Percentiles rank a stretch among this genome's conserved stretches.
Evolutionary conservation across 129 eudicot species (phyloP).

Genomic region (Dittrichia graveolens): DNA sequence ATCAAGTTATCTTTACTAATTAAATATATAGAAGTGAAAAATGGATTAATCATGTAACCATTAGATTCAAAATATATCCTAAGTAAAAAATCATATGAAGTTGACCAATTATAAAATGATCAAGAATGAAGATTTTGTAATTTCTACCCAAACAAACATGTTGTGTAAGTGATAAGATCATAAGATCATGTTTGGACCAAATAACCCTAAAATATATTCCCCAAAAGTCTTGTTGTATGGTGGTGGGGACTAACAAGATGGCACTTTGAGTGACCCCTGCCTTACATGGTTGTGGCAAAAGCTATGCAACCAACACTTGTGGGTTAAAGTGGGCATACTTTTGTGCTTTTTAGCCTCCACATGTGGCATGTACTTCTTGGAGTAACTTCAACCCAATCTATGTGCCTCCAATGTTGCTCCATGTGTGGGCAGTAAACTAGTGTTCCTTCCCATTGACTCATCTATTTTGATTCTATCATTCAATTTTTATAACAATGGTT

Average conservation of each 20-base stretch:
- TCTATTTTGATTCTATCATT: conserved; percentile 7
- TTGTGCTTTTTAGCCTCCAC: conserved; percentile 32
- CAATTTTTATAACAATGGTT: too few species aligned
- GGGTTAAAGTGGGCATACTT: conserved; percentile 20
- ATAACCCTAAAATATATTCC: conserved; percentile 32
- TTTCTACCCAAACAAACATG: conserved; percentile 11
- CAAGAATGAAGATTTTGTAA: not conserved
- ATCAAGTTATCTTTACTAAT: too few species aligned
- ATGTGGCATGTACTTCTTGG: conserved; percentile 31
- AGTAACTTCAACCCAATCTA: conserved; percentile 3
- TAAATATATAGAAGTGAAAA: too few species aligned
- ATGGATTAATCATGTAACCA: not conserved
- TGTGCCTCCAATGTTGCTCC: conserved; percentile 31
- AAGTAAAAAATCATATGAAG: not conserved
- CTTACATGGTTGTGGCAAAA: conserved; percentile 29
- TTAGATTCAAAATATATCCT: not conserved
- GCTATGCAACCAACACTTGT: conserved; percentile 25
- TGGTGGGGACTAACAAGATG: conserved; percentile 37
- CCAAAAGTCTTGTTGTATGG: conserved; percentile 22
- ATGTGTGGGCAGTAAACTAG: conserved; percentile 13
- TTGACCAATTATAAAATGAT: not conserved
- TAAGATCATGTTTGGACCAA: conserved; percentile 25
- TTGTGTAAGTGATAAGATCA: conserved; percentile 26
- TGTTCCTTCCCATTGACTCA: conserved; percentile 19
- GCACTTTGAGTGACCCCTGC: conserved; percentile 30